Base-by-base conservation (phyloP, 2,329 filamentous ascomycete species). In the Onygenales sp. region DNA sequence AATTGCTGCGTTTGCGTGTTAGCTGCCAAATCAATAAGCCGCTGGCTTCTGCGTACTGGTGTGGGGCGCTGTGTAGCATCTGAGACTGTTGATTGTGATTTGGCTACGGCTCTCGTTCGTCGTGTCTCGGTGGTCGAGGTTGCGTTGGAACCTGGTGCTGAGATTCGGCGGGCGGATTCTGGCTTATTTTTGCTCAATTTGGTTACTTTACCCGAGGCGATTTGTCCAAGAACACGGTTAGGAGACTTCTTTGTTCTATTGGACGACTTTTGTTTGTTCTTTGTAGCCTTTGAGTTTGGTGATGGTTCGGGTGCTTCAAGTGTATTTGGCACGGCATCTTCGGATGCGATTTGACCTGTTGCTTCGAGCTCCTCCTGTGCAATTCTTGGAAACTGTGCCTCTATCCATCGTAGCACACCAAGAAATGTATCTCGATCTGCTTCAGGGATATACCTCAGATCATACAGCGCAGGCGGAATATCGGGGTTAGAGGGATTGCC, bases 361-460 rank as follows among this genome's bases (percentile, higher is more conserved):
- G 39, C 14, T 34, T 34, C 33, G 8, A 14, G 13, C 32, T 31
- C 17, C 43, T 52, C 51, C 39, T 52, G 31, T 34, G 34, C 51
- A 27, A 52, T 52, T 52, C 32, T 47, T 3, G 42, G 51, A 42
- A 52, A 11, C 27, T 52, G 27, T 8, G 5, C 42, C 17, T 52
- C 51, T 52, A 52, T 52, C 51, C 51, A 52, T 10, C 13, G 21
- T 10, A 52, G 5, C 42, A 40, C 17, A 8, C 8, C 33, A 40
- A 2, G n/a, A 31, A 31, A 10, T 11, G 3, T n/a, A 4, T 42
- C 34, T 7, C 46, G 6, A 7, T 34, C 4, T 10, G n/a, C 21
- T 32, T 52, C 51, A 2, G 3, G 10, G 13, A 3, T 5, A 11
- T 14, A 14, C 13, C 11, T 6, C 32, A 17, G 32, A 27, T 27